phyloP scores from a whole-genome alignment of 2,329 filamentous ascomycete genomes.

The Septoria petroselini region DNA sequence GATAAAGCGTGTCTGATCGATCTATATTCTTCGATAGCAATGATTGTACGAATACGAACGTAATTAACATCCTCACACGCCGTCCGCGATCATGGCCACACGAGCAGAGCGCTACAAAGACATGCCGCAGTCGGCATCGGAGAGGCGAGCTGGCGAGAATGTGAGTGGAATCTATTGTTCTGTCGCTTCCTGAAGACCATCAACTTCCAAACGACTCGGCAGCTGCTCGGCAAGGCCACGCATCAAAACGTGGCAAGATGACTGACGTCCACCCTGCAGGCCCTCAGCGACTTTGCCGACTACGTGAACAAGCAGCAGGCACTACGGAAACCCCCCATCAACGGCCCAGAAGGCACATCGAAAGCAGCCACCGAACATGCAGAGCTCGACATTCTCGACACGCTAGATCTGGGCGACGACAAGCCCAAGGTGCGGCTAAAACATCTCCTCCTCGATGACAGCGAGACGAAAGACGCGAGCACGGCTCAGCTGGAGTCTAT shows the following conservation, averaged over 20 bases:
- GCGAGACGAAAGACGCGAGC: constrained; percentile 53
- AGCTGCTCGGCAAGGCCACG: no score
- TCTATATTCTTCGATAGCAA: constrained; percentile 1
- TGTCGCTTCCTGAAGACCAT: no score
- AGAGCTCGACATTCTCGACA: constrained; percentile 87
- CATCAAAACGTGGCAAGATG: no score
- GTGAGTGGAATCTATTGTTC: constrained; percentile 43
- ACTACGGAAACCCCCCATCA: constrained; percentile 50
- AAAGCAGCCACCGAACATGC: constrained; percentile 68
- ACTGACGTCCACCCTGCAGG: constrained; percentile 44
- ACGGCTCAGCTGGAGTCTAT: constrained; percentile 62
- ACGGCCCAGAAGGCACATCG: constrained; percentile 28
- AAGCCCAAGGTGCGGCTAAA: constrained; percentile 67
- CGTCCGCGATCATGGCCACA: constrained; percentile 33
- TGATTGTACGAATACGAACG: constrained; percentile 18
- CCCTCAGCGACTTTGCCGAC: constrained; percentile 93
- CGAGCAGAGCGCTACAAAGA: constrained; percentile 39
- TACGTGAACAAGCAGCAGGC: constrained; percentile 95
- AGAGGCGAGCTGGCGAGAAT: constrained; percentile 82
- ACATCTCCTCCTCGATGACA: constrained; percentile 65
- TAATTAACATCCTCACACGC: constrained; percentile 6
- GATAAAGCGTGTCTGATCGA: no score
- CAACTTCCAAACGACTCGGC: no score
- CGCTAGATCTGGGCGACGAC: constrained; percentile 68
- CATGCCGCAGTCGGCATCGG: constrained; percentile 60